Evolutionary conservation across 2,329 filamentous ascomycete species (phyloP).

Genomic region (Cordyceps javanica): DNA sequence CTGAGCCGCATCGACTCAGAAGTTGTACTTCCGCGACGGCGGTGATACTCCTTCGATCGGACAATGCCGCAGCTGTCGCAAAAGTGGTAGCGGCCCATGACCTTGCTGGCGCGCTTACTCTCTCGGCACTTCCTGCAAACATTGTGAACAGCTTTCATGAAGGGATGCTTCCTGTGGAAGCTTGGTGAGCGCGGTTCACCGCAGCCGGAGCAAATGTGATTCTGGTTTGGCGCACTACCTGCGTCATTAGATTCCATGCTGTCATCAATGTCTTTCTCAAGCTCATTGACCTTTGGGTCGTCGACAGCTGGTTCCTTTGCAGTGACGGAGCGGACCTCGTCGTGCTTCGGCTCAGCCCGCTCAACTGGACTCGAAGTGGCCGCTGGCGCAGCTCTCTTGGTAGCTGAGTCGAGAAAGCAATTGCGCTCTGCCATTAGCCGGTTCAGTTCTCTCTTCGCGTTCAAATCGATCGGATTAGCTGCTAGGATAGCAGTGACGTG

Average conservation of each 20-base stretch:
- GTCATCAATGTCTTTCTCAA: background rate
- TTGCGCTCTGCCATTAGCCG: background rate
- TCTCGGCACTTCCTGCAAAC: conserved; percentile 30
- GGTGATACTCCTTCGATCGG: conserved; percentile 34
- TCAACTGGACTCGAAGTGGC: background rate
- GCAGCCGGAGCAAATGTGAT: conserved; percentile 32
- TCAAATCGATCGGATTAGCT: background rate
- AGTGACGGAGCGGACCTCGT: background rate
- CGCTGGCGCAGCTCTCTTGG: conserved; percentile 11
- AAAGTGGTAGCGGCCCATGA: conserved; percentile 28
- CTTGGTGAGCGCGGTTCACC: conserved; percentile 27
- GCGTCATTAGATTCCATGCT: background rate
- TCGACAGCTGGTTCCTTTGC: background rate
- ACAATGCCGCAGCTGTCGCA: conserved; percentile 37
- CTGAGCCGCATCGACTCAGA: background rate
- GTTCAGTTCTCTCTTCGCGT: background rate
- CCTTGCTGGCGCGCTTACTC: conserved; percentile 17
- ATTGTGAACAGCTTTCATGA: conserved; percentile 24
- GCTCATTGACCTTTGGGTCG: background rate
- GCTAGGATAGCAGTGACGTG: background rate
- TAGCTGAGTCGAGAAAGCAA: conserved; percentile 1
- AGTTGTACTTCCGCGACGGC: background rate
- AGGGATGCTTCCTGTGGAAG: conserved; percentile 30
- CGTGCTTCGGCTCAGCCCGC: background rate
- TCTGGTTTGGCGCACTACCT: background rate